These are phyloP conservation scores for Colletotrichum euphorbiae DNA, from an alignment of 2,329 filamentous ascomycete genomes.

Conservation along the genomic window DNA sequence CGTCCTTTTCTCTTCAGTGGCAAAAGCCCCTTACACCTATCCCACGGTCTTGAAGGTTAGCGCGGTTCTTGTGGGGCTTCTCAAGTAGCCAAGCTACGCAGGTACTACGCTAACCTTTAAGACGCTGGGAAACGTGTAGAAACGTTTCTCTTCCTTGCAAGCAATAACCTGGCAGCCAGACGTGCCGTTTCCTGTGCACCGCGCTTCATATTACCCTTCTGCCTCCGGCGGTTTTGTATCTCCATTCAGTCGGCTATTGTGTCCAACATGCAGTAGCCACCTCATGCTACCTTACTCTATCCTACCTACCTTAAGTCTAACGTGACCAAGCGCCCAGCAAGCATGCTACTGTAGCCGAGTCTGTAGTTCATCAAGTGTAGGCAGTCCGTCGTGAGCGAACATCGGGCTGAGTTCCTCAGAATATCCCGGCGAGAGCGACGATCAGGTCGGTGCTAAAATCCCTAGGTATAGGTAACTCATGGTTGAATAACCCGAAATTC, in stretches of 20 bases:
- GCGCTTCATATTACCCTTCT: no score
- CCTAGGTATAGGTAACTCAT: no score
- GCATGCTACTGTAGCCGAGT: neutral
- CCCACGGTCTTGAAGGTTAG: no score
- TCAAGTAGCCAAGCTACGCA: no score
- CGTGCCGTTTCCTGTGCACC: constrained; percentile 10
- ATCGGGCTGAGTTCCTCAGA: neutral
- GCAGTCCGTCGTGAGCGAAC: constrained; percentile 4
- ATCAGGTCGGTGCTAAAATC: constrained; percentile 15
- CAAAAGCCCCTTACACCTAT: constrained; percentile 14
- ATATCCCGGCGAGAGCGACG: constrained; percentile 28
- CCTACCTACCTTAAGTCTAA: constrained; percentile 33
- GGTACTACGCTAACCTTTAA: no score
- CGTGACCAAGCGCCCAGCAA: neutral
- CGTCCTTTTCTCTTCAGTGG: constrained; percentile 26
- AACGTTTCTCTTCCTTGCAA: neutral
- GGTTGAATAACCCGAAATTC: constrained; percentile 4
- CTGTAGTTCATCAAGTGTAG: neutral
- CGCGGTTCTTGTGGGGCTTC: no score
- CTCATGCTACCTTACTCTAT: constrained; percentile 5
- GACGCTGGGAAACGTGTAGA: no score
- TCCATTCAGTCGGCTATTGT: no score
- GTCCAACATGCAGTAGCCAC: no score
- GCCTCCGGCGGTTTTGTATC: no score
- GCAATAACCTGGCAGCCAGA: constrained; percentile 8